phyloP scores from a whole-genome alignment of 768 basidiomycete genomes.

The Boletales sp. region DNA sequence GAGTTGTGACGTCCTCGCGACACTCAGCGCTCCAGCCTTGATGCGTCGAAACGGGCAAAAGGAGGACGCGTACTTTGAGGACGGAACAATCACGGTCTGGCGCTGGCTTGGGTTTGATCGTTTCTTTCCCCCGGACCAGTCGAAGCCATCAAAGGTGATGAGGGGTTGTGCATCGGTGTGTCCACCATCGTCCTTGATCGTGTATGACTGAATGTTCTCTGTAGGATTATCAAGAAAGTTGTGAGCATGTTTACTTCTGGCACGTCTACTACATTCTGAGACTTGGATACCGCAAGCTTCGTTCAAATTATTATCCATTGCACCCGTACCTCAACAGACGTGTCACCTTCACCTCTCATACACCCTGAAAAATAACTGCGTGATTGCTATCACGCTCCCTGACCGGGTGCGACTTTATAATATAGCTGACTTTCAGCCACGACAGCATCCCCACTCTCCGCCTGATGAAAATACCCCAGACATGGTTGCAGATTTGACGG shows the following conservation, averaged over 20 bases:
- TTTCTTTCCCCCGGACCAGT: conserved; percentile 52
- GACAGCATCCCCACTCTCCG: conserved; percentile 42
- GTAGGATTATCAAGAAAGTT: conserved; percentile 75
- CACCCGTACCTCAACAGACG: conserved; percentile 39
- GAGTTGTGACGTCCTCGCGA: conserved; percentile 48
- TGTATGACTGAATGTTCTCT: conserved; percentile 1
- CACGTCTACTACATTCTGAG: background rate
- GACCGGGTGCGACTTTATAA: conserved; percentile 44
- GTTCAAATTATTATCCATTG: conserved; percentile 57
- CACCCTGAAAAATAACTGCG: conserved; percentile 47
- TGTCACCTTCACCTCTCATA: conserved; percentile 41
- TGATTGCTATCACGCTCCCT: conserved; percentile 45
- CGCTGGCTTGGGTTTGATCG: conserved; percentile 64
- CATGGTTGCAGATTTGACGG: conserved; percentile 16
- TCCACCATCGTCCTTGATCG: background rate
- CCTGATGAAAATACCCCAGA: conserved; percentile 26
- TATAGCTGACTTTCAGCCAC: conserved; percentile 42
- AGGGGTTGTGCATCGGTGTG: conserved; percentile 62
- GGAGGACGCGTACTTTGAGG: conserved; percentile 30
- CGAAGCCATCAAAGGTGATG: conserved; percentile 35
- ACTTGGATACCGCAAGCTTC: conserved; percentile 44
- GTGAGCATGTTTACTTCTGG: conserved; percentile 38
- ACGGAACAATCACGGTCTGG: conserved; percentile 59
- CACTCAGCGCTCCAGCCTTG: conserved; percentile 51
- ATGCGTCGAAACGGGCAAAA: conserved; percentile 33